A percentile compares a stretch with the other conserved stretches of the same genome.
Evolutionary conservation across 257 asterid genomes (phyloP).

Genomic region (Coffea eugenioides): DNA sequence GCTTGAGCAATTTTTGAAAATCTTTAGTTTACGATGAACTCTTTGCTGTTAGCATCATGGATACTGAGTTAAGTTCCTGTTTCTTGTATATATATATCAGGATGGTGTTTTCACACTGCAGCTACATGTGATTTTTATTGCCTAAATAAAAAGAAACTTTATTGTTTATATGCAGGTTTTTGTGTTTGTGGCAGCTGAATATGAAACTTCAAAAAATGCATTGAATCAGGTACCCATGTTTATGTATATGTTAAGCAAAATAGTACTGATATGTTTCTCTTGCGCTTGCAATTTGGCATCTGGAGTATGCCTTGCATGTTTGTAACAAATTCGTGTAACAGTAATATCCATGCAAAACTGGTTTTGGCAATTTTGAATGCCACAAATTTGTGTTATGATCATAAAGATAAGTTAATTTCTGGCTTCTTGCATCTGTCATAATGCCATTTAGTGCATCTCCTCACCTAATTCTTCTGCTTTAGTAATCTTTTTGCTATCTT

Average conservation of each 20-base stretch:
- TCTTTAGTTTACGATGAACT: background rate
- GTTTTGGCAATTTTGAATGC: background rate
- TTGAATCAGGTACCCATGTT: slow-evolving; percentile 68
- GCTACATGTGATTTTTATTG: background rate
- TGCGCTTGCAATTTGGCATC: background rate
- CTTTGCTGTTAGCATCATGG: background rate
- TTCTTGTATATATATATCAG: background rate
- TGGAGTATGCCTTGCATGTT: background rate
- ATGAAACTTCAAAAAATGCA: slow-evolving; percentile 72
- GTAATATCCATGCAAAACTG: background rate
- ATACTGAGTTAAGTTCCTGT: background rate
- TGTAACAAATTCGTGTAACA: background rate
- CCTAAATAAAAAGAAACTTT: background rate
- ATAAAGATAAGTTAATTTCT: background rate
- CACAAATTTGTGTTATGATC: background rate
- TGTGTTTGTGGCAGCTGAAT: slow-evolving; percentile 95
- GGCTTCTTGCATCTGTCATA: background rate
- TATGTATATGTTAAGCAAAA: background rate
- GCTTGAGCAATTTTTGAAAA: background rate
- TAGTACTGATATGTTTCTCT: background rate
- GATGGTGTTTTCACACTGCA: background rate
- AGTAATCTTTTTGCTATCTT: background rate
- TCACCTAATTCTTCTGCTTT: too few relatives aligned
- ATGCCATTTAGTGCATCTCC: background rate
- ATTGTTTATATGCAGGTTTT: slow-evolving; percentile 62